phyloP scores from a whole-genome alignment of 1,139 yeast genomes.

The Entelexis sorbosivorans region DNA sequence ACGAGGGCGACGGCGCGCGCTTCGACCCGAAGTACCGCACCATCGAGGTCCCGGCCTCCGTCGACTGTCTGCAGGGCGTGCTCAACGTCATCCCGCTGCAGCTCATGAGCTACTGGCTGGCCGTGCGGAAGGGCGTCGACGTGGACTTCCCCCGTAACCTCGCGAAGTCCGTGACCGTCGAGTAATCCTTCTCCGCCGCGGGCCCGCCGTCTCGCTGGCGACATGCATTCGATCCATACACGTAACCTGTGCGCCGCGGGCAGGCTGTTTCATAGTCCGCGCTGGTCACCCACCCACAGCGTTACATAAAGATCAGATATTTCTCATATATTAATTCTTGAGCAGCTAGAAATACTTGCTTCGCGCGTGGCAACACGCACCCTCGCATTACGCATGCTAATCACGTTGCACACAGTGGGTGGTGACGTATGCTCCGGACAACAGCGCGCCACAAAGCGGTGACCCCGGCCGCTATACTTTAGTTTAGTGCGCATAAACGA shows the following conservation, averaged over 20 bases:
- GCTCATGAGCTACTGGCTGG: slow-evolving; percentile 94
- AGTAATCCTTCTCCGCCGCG: slow-evolving; percentile 32
- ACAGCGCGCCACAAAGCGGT: too few species aligned
- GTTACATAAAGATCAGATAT: too few species aligned
- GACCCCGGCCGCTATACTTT: too few species aligned
- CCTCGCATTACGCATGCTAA: too few species aligned
- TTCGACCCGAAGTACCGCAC: slow-evolving; percentile 34
- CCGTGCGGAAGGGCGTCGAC: slow-evolving; percentile 87
- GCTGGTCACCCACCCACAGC: too few species aligned
- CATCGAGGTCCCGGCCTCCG: slow-evolving; percentile 88
- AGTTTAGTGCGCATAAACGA: too few species aligned
- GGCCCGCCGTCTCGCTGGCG: neutral
- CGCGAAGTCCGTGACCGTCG: slow-evolving; percentile 97
- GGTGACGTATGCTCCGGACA: too few species aligned
- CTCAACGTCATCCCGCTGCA: slow-evolving; percentile 91
- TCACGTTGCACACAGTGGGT: too few species aligned
- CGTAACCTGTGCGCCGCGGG: neutral
- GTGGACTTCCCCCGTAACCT: slow-evolving; percentile 98
- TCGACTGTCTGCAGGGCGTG: slow-evolving; percentile 94
- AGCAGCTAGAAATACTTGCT: too few species aligned
- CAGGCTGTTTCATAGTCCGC: too few species aligned
- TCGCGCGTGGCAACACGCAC: too few species aligned
- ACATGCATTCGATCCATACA: neutral
- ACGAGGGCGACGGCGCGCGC: slow-evolving; percentile 60
- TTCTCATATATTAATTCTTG: too few species aligned